Evolutionary conservation across 2,329 filamentous ascomycete genomes (phyloP).

Genomic region (Lachnellula subtilissima): DNA sequence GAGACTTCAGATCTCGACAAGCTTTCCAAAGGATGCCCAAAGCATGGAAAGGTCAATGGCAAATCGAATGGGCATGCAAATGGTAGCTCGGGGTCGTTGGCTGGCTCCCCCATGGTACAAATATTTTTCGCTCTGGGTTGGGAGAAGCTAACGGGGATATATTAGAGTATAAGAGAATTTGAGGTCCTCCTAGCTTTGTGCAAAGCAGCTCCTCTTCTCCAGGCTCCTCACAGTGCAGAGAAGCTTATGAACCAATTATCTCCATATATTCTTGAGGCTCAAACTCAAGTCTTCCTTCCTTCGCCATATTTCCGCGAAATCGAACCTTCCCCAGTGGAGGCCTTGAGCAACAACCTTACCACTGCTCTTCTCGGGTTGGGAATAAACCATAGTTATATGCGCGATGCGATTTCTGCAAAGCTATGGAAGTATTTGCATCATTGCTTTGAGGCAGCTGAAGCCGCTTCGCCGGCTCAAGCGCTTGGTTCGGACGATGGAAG

Average conservation of each 20-base stretch:
- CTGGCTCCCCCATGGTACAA: constrained; percentile 56
- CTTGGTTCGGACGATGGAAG: constrained; percentile 51
- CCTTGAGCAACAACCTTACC: constrained; percentile 72
- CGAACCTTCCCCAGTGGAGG: constrained; percentile 84
- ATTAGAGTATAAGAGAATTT: constrained; percentile 78
- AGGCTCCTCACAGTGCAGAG: constrained; percentile 66
- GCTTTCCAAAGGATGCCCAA: constrained; percentile 54
- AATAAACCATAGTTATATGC: constrained; percentile 63
- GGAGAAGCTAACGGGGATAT: constrained; percentile 14
- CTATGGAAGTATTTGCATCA: constrained; percentile 69
- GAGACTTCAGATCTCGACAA: constrained; percentile 60
- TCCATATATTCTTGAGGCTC: constrained; percentile 81
- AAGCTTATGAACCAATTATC: constrained; percentile 74
- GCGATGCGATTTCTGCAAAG: constrained; percentile 59
- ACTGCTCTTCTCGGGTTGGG: constrained; percentile 78
- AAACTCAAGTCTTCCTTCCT: constrained; percentile 69
- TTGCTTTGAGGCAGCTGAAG: constrained; percentile 59
- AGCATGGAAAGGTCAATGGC: constrained; percentile 40
- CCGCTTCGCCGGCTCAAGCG: constrained; percentile 47
- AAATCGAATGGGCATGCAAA: constrained; percentile 44
- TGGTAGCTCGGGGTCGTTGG: constrained; percentile 40
- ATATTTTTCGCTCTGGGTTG: neutral
- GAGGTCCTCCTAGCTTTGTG: constrained; percentile 89
- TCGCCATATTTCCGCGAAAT: constrained; percentile 80
- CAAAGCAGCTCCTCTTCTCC: constrained; percentile 76